These are phyloP conservation scores for Vigna angularis DNA, from an alignment of 306 rosid species.

Conservation along the genomic window DNA sequence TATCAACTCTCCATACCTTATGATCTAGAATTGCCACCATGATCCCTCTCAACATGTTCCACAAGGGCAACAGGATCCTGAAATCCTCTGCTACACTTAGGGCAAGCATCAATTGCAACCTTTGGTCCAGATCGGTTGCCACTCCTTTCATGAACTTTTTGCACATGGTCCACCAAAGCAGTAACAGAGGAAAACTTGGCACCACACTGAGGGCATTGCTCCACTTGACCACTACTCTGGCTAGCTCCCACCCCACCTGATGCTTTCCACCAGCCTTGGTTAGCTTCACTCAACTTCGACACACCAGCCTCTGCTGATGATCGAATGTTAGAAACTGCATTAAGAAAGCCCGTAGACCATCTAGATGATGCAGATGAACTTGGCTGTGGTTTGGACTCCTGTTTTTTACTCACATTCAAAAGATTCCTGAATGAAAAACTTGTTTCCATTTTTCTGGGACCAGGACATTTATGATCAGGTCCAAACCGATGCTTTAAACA, in stretches of 20 bases:
- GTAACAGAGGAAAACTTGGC: conserved; percentile 66
- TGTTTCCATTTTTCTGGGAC: conserved; percentile 61
- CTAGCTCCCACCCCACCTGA: conserved; percentile 50
- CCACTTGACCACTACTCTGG: conserved; percentile 53
- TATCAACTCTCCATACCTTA: conserved; percentile 39
- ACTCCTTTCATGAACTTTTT: conserved; percentile 67
- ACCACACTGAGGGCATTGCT: conserved; percentile 76
- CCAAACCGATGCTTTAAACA: conserved; percentile 86
- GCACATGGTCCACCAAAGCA: conserved; percentile 70
- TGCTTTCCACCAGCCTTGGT: conserved; percentile 61
- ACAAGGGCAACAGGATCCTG: conserved; percentile 78
- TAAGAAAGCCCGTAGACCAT: conserved; percentile 65
- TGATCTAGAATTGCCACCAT: conserved; percentile 68
- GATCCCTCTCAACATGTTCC: conserved; percentile 82
- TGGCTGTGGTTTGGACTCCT: conserved; percentile 48
- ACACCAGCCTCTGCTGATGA: conserved; percentile 72
- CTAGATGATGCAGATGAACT: conserved; percentile 53
- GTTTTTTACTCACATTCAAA: conserved; percentile 57
- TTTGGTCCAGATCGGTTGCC: conserved; percentile 52
- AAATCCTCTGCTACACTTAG: conserved; percentile 78
- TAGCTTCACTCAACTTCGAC: conserved; percentile 64
- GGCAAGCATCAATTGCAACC: conserved; percentile 75
- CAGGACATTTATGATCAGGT: conserved; percentile 75
- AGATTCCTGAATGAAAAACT: conserved; percentile 62
- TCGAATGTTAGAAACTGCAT: conserved; percentile 68